phyloP scores from a whole-genome alignment of 1,284 basidiomycete genomes.

The Moesziomyces sp. region DNA sequence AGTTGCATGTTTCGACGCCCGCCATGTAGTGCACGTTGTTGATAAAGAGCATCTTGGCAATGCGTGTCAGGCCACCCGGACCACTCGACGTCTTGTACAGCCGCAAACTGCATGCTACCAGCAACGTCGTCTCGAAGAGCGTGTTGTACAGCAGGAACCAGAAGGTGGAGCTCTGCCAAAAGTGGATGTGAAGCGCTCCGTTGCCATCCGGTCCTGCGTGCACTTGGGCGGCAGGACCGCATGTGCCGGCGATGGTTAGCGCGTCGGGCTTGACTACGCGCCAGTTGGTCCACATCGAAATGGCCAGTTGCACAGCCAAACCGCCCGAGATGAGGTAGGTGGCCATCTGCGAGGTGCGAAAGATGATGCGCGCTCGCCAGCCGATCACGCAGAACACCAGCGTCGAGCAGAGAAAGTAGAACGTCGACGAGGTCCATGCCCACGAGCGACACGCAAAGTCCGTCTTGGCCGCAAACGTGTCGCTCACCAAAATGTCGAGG shows the following conservation, averaged over 20 bases:
- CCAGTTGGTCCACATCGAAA: conserved; percentile 37
- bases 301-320: conserved; percentile 18
- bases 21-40: conserved; percentile 54
- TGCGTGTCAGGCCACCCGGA: conserved; percentile 30
- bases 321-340: conserved; percentile 16
- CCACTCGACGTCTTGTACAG: conserved; percentile 33
- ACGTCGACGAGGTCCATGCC: conserved; percentile 36
- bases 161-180: conserved; percentile 38
- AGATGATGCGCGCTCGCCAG: conserved; percentile 45
- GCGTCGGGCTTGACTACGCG: conserved; percentile 35
- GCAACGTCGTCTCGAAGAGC: conserved; percentile 25
- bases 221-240: conserved; percentile 14
- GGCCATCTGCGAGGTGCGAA: conserved; percentile 9
- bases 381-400: conserved; percentile 36
- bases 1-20: conserved; percentile 30
- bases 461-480: conserved; percentile 22
- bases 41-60: conserved; percentile 37
- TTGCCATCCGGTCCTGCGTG: not conserved
- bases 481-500: conserved; percentile 26
- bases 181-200: conserved; percentile 3
- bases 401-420: conserved; percentile 38
- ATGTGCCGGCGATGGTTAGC: conserved; percentile 23
- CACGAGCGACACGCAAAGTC: conserved; percentile 24
- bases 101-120: conserved; percentile 18
- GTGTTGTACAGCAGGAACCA: conserved; percentile 49